Conservation (phyloP, 768 basidiomycete species). For the Lactarius evosmus region DNA sequence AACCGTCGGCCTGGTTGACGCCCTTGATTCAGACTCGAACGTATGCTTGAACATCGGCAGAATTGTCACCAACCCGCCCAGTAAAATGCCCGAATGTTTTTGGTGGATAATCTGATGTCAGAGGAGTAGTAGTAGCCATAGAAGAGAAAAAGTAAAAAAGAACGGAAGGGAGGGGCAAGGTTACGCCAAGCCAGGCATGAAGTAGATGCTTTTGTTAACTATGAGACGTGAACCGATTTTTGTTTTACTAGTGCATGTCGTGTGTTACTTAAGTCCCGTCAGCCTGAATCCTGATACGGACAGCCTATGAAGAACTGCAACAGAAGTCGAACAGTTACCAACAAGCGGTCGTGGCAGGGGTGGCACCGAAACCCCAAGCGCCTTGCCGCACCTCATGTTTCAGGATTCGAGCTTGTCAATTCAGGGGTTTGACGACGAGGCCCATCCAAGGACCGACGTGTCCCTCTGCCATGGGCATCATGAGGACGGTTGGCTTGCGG, state of each 20-base stretch:
- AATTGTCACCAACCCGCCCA: not conserved
- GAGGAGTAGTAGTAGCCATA: too few relatives aligned
- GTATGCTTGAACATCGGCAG: not conserved
- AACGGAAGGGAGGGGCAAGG: not conserved
- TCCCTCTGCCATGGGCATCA: conserved; percentile 22
- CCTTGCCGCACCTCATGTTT: not conserved
- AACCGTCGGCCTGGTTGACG: not conserved
- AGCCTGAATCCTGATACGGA: too few relatives aligned
- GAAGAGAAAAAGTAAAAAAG: too few relatives aligned
- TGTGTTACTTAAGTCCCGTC: not conserved
- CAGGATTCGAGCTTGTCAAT: not conserved
- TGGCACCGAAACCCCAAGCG: not conserved
- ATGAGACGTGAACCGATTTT: not conserved
- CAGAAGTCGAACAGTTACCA: not conserved
- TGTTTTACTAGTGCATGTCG: not conserved
- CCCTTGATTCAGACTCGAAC: too few relatives aligned
- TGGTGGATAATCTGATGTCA: not conserved
- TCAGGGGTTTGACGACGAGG: conserved; percentile 12
- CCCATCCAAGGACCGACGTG: conserved; percentile 17
- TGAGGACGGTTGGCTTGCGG: conserved; percentile 16
- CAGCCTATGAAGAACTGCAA: not conserved
- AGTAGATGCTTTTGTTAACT: not conserved
- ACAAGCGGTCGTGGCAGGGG: not conserved
- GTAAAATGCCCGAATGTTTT: not conserved
- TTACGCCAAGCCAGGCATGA: too few relatives aligned